phyloP scores from a whole-genome alignment of 768 basidiomycete genomes.

The Gloeostereum incarnatum region DNA sequence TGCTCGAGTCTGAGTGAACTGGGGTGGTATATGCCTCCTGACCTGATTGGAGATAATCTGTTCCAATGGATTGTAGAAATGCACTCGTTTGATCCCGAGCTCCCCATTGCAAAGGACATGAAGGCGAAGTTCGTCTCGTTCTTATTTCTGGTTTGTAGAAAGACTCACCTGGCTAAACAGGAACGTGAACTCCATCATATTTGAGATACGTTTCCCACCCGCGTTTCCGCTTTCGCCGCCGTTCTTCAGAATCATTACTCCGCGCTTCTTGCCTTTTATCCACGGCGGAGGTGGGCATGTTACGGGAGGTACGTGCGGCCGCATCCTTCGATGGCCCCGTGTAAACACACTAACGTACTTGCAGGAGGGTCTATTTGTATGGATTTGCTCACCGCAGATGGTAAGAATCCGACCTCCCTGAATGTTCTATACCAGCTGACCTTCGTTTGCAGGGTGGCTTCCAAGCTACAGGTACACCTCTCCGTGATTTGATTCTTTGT shows the following conservation, averaged over 20 bases:
- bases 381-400: constrained; percentile 60
- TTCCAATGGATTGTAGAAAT: constrained; percentile 71
- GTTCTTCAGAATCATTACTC: constrained; percentile 68
- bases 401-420: constrained; percentile 18
- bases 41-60: constrained; percentile 56
- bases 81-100: constrained; percentile 53
- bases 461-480: constrained; percentile 48
- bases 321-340: not conserved
- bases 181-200: constrained; percentile 53
- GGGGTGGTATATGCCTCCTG: constrained; percentile 66
- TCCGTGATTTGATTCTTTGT: not conserved
- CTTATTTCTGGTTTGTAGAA: not conserved
- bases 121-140: constrained; percentile 26
- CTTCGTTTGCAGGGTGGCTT: constrained; percentile 45
- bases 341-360: constrained; percentile 4
- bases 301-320: constrained; percentile 38
- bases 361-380: constrained; percentile 67
- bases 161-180: constrained; percentile 22
- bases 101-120: constrained; percentile 59
- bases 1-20: constrained; percentile 38
- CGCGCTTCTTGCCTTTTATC: constrained; percentile 62
- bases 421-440: not conserved
- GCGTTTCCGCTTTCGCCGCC: constrained; percentile 63
- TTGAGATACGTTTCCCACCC: constrained; percentile 65
- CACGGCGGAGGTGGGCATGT: constrained; percentile 66